Evolutionary conservation across 2,329 filamentous ascomycete species (phyloP), one percentile per base, ranked within the genome.

Genomic region (Colletotrichum godetiae): DNA sequence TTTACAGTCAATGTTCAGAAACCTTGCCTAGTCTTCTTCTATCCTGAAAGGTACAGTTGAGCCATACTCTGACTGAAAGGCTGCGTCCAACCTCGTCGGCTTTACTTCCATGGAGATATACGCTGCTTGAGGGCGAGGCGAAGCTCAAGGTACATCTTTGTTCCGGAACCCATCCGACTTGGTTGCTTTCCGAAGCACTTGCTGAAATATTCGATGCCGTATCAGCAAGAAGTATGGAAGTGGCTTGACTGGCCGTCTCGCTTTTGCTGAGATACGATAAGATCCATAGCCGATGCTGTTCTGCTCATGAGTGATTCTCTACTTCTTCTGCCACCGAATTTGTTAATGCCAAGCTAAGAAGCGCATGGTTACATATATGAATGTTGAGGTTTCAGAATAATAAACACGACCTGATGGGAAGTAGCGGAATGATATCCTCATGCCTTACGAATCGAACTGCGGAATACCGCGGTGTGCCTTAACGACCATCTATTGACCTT

Each of bases 261-360:
- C 8, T n/a, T 49, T 49, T 15, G 6, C 42, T 6, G 42, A 7
- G 7, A n/a, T 46, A 19, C 19, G 3, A 19, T 46, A 6, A 15
- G 42, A 19, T 49, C 15, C 19, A 8, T 3, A 49, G 3, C 7
- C 42, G 8, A 3, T n/a, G 1, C 7, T 10, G 19, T n/a, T n/a
- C 19, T 49, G 42, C 15, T 49, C 7, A 10, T 49, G 19, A 49
- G 19, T n/a, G 7, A n/a, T 7, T 49, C 2, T n/a, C 7, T n/a
- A 10, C 1, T 11, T n/a, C 0, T n/a, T 0, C 19, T 1, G 7
- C 42, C 10, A 7, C 42, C 19, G 4, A 6, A 10, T 10, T 49
- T n/a, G 19, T n/a, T 15, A 49, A 19, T 49, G 42, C 7, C 19
- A 49, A n/a, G 7, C 3, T 49, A 19, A 7, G 15, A 19, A 19